phyloP scores from a whole-genome alignment of 345 rosid species.

The Eucalyptus polyanthemos region DNA sequence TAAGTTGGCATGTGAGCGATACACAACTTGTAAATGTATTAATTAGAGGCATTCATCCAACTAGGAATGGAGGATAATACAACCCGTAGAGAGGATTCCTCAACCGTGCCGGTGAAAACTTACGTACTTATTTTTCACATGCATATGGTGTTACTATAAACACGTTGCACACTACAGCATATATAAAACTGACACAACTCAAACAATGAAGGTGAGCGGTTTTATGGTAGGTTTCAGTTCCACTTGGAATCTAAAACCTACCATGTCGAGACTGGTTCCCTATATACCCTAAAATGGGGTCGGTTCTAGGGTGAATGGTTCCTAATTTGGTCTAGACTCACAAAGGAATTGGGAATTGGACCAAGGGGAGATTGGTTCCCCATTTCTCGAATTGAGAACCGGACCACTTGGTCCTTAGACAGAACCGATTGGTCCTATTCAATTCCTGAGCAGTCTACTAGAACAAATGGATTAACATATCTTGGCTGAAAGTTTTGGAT shows the following conservation, averaged over 20 bases:
- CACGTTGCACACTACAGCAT: not conserved
- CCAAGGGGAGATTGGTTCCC: not conserved
- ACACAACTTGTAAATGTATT: too few relatives aligned
- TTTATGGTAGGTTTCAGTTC: not conserved
- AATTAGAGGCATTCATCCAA: too few relatives aligned
- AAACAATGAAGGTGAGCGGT: not conserved
- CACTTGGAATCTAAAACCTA: not conserved
- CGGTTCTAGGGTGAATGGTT: not conserved
- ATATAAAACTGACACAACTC: not conserved
- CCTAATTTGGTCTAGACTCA: not conserved
- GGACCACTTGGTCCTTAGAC: too few relatives aligned
- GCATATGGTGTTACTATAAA: not conserved
- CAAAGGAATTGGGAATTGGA: not conserved
- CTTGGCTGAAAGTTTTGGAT: too few relatives aligned
- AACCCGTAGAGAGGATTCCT: too few relatives aligned
- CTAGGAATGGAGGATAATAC: too few relatives aligned
- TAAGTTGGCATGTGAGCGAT: too few relatives aligned
- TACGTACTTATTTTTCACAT: not conserved
- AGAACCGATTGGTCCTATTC: too few relatives aligned
- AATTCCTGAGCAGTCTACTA: not conserved
- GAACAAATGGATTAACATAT: not conserved
- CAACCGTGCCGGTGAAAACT: not conserved
- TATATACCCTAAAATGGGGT: not conserved
- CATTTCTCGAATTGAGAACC: not conserved
- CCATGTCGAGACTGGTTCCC: fast-evolving